Evolutionary conservation across 768 basidiomycete species (phyloP).

Genomic region (Cyclocybe cylindracea): DNA sequence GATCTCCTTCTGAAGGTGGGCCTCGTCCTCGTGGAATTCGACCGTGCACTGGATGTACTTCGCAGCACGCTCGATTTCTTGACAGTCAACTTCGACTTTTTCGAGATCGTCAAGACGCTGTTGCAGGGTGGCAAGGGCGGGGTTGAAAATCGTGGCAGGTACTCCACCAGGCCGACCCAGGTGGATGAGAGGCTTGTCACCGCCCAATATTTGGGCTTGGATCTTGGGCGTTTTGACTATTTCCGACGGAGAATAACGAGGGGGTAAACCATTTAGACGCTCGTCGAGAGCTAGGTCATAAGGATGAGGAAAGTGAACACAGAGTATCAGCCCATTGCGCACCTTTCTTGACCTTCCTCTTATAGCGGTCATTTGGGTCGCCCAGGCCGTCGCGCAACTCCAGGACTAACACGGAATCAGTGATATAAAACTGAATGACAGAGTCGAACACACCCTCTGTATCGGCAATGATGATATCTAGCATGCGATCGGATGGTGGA

Average conservation of each 20-base stretch:
- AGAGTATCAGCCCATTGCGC: not conserved
- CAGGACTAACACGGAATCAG: slow-evolving; percentile 7
- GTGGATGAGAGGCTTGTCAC: slow-evolving; percentile 1
- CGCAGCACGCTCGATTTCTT: slow-evolving; percentile 10
- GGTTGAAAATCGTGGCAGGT: slow-evolving; percentile 11
- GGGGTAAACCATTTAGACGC: not conserved
- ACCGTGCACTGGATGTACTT: slow-evolving; percentile 3
- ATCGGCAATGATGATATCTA: too few relatives aligned
- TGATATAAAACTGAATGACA: not conserved
- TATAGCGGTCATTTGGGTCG: slow-evolving; percentile 7
- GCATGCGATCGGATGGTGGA: too few relatives aligned
- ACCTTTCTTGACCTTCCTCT: slow-evolving; percentile 12
- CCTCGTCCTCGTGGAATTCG: slow-evolving; percentile 5
- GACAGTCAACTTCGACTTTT: slow-evolving; percentile 9
- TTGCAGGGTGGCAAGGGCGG: not conserved
- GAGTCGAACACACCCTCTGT: too few relatives aligned
- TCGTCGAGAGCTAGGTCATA: not conserved
- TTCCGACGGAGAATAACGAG: slow-evolving; percentile 7
- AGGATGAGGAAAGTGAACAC: slow-evolving; percentile 3
- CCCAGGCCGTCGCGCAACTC: slow-evolving; percentile 9
- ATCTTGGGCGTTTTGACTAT: not conserved
- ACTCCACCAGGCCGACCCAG: slow-evolving; percentile 10
- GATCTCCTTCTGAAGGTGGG: slow-evolving; percentile 1
- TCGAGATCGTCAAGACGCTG: slow-evolving; percentile 13
- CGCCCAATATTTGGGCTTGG: not conserved